Evolutionary conservation across 1,284 basidiomycete species (phyloP).

Genomic region (Schizophyllum commune): DNA sequence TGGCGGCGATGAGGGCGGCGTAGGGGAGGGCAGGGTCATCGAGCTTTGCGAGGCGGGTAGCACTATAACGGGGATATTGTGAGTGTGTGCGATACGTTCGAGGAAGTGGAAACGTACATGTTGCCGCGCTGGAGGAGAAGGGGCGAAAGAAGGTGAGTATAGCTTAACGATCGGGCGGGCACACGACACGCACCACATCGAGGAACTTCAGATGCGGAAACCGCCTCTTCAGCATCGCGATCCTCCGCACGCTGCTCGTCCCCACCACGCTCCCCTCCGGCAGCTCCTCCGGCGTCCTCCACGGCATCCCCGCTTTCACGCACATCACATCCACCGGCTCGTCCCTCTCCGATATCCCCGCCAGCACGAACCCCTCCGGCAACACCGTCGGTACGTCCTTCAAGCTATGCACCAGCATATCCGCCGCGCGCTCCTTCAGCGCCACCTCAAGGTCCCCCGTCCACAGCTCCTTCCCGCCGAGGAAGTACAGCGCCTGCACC

Average conservation of each 20-base stretch:
- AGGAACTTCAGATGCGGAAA: conserved; percentile 80
- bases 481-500: conserved; percentile 67
- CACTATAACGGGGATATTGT: conserved; percentile 34
- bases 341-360: conserved; percentile 82
- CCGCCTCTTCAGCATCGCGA: conserved; percentile 82
- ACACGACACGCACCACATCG: conserved; percentile 69
- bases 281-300: conserved; percentile 76
- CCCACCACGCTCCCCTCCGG: conserved; percentile 89
- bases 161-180: conserved; percentile 1
- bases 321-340: conserved; percentile 89
- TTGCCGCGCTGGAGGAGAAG: conserved; percentile 57
- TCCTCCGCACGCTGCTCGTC: conserved; percentile 88
- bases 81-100: conserved; percentile 4
- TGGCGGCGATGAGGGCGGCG: conserved; percentile 88
- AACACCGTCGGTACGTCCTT: conserved; percentile 93
- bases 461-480: conserved; percentile 90
- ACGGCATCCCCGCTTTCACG: conserved; percentile 71
- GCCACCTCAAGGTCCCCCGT: conserved; percentile 92
- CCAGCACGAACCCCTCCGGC: conserved; percentile 81
- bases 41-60: conserved; percentile 88
- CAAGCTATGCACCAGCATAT: conserved; percentile 90
- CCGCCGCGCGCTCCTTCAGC: conserved; percentile 65
- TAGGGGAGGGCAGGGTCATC: conserved; percentile 83
- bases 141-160: conserved; percentile 5
- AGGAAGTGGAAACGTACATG: conserved; percentile 42